Conservation (phyloP, 2,329 filamentous ascomycete genomes). For the Fusarium sp. region DNA sequence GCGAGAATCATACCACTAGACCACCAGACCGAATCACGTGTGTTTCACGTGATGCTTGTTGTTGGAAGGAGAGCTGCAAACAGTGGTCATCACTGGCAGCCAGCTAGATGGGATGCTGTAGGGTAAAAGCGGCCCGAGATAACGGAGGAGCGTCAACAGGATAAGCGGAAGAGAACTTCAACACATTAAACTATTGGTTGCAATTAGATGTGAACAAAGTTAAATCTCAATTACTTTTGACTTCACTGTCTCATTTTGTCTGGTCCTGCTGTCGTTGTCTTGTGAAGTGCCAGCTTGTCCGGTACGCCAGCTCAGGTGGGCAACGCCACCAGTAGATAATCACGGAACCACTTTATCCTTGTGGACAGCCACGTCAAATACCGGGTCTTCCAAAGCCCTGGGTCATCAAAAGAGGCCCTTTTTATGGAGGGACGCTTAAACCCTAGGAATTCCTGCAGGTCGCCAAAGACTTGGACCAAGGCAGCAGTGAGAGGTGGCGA, state of each 20-base stretch:
- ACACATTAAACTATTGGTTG: no score
- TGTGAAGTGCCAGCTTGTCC: background rate
- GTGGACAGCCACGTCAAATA: background rate
- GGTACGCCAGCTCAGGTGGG: background rate
- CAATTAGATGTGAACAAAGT: no score
- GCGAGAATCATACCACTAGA: slow-evolving; percentile 39
- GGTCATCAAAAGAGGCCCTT: background rate
- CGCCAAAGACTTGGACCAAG: background rate
- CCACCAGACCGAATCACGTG: slow-evolving; percentile 40
- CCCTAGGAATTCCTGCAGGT: background rate
- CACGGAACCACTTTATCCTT: background rate
- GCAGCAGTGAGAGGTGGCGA: background rate
- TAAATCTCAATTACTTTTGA: background rate
- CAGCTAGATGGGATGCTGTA: background rate
- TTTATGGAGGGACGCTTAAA: background rate
- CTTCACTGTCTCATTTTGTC: background rate
- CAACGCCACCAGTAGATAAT: background rate
- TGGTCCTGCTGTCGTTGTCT: background rate
- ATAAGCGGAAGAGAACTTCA: no score
- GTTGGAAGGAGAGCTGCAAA: rapidly evolving
- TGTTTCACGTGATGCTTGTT: slow-evolving; percentile 21
- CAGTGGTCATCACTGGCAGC: background rate
- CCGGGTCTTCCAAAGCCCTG: background rate
- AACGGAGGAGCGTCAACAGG: background rate
- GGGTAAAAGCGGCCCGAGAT: background rate